Evolutionary conservation across 306 rosid species (phyloP).

Genomic region (Casuarina glauca): DNA sequence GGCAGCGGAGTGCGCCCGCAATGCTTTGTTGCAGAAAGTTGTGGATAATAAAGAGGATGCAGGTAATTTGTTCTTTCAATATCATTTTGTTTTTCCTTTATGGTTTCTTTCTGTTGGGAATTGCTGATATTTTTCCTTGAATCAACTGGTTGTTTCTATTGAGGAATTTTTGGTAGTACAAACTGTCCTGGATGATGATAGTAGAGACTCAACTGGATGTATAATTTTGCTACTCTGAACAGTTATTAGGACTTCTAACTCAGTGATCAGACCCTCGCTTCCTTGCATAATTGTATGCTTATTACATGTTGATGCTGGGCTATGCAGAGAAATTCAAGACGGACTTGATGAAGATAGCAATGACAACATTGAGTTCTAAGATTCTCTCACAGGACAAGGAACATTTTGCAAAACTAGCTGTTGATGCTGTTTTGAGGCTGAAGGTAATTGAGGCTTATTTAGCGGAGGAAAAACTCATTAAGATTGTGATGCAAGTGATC

Average conservation of each 20-base stretch:
- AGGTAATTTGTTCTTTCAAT: slow-evolving; percentile 36
- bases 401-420: slow-evolving; percentile 87
- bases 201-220: neutral
- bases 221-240: neutral
- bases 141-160: neutral
- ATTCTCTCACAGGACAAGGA: slow-evolving; percentile 96
- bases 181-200: neutral
- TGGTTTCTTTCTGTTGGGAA: neutral
- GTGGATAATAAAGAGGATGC: slow-evolving; percentile 81
- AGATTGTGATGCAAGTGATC: neutral
- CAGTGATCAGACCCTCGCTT: neutral
- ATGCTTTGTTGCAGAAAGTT: slow-evolving; percentile 74
- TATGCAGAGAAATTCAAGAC: slow-evolving; percentile 77
- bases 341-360: slow-evolving; percentile 94
- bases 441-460: slow-evolving; percentile 50
- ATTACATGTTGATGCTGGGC: slow-evolving; percentile 10
- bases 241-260: neutral
- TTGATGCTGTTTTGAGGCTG: slow-evolving; percentile 93
- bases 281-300: slow-evolving; percentile 13
- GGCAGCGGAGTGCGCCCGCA: slow-evolving; percentile 91
- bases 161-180: neutral
- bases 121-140: neutral
- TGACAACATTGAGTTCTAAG: slow-evolving; percentile 96
- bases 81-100: neutral
- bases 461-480: neutral